Conservation (phyloP, 768 basidiomycete species). For the Strobilomyces dryophilus region DNA sequence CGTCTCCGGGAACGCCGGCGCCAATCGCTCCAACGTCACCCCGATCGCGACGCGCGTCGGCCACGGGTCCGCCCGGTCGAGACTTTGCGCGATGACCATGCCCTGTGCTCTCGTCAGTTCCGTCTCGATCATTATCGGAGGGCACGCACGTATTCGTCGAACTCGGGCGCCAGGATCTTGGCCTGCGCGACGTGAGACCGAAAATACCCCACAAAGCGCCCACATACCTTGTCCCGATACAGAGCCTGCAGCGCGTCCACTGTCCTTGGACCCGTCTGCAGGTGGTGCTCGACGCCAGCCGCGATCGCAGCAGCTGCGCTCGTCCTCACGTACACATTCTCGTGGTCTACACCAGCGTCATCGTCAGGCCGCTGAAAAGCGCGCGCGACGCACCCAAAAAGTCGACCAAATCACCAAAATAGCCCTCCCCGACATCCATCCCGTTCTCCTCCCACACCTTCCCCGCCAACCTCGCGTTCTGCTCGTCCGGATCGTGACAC, state of each 20-base stretch:
- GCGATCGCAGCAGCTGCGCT: slow-evolving; percentile 70
- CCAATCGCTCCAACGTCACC: slow-evolving; percentile 59
- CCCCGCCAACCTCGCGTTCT: slow-evolving; percentile 76
- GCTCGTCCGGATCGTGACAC: slow-evolving; percentile 84
- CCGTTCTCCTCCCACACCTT: slow-evolving; percentile 96
- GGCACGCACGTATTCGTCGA: slow-evolving; percentile 81
- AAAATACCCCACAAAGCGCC: too few species aligned
- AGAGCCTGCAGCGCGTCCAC: slow-evolving; percentile 57
- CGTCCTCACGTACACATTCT: slow-evolving; percentile 74
- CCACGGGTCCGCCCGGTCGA: slow-evolving; percentile 91
- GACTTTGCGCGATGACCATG: slow-evolving; percentile 83
- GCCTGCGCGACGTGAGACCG: slow-evolving; percentile 42
- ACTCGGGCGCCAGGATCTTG: slow-evolving; percentile 84
- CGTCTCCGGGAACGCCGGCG: slow-evolving; percentile 57
- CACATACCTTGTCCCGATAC: slow-evolving; percentile 76
- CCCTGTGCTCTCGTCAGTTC: slow-evolving; percentile 47
- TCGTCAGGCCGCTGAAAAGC: not conserved
- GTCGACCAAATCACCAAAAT: slow-evolving; percentile 48
- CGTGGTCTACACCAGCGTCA: slow-evolving; percentile 51
- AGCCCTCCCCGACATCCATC: slow-evolving; percentile 73
- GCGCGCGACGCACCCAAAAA: slow-evolving; percentile 57
- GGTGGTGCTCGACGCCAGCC: slow-evolving; percentile 71
- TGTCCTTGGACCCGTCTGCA: slow-evolving; percentile 46
- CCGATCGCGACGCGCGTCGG: slow-evolving; percentile 74
- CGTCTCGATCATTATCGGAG: not conserved